Evolutionary conservation across 1,139 yeast species (phyloP), one percentile per base, ranked within the genome.

Genomic region (Petasospora rhodanensis): DNA sequence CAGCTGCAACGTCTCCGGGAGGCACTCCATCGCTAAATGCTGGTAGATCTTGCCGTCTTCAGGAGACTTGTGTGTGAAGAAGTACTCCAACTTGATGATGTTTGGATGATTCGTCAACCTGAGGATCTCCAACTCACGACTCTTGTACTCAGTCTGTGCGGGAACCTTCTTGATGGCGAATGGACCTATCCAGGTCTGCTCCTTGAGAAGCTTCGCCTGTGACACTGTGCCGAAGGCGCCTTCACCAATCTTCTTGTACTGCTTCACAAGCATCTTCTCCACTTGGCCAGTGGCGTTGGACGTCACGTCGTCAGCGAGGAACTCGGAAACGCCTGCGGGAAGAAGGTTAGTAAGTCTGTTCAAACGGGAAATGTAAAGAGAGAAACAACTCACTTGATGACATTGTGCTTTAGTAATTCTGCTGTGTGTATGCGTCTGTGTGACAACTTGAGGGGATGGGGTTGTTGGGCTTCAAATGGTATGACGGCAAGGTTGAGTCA

Each of bases 191-290:
- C 84, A 77, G 18, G 62, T 61, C 28, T 60, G 58, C 23, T 56
- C 58, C 34, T 59, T 61, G 5, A 46, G 32, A 10, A 51, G 62
- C 41, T 74, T 73, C 1, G 93, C 89, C 53, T 81, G 87, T 10
- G 79, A 79, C 14, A 82, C 93, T 2, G 86, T 80, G 28, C 93
- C 93, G 54, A 82, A 82, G 4, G 93, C 91, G 23, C 93, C 93
- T 56, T 81, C 86, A 6, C 93, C 93, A 30, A 82, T 80, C 48
- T 76, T 74, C 44, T 78, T 77, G 54, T 78, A 76, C 51, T 82
- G 91, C 44, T 71, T 74, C 18, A 82, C 73, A 25, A 76, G 61
- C 91, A 82, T 82, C 38, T 76, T 72, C 43, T 68, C 64, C 11
- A 73, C 61, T 13, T 60, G 56, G 25, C 71, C 68, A 3, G 79